These are phyloP conservation scores for Dichotomocladium elegans DNA, from an alignment of 371 early-diverging fungal genomes.

Conservation along the genomic window DNA sequence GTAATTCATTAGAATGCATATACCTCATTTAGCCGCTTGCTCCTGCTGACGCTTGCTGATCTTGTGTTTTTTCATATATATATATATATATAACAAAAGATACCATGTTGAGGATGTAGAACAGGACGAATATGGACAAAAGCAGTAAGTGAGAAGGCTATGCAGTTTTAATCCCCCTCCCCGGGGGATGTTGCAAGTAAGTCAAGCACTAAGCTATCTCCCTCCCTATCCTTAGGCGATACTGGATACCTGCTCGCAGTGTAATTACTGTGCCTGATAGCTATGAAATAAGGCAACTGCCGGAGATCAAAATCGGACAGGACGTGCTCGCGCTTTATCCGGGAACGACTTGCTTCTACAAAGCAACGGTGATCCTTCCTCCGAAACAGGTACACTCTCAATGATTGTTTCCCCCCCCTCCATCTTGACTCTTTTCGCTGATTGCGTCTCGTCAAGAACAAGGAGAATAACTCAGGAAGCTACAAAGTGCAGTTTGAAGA, in stretches of 20 bases:
- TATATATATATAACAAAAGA: constrained; percentile 27
- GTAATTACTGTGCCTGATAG: constrained; percentile 60
- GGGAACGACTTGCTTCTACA: constrained; percentile 83
- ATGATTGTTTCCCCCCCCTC: too few species aligned
- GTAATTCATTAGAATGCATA: constrained; percentile 40
- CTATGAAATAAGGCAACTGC: constrained; percentile 29
- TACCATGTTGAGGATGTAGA: constrained; percentile 76
- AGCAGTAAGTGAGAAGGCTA: constrained; percentile 44
- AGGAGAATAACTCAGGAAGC: constrained; percentile 24
- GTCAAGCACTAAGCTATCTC: not conserved
- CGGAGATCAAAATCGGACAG: constrained; percentile 61
- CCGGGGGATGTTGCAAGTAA: not conserved
- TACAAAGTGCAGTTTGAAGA: constrained; percentile 69
- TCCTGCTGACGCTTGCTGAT: not conserved
- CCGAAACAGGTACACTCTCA: constrained; percentile 58
- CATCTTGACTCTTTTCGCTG: not conserved
- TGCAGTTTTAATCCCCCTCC: not conserved
- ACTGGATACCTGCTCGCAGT: constrained; percentile 54
- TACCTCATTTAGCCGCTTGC: too few species aligned
- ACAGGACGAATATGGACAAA: constrained; percentile 60
- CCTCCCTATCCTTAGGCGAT: constrained; percentile 42
- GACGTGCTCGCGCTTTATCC: constrained; percentile 84
- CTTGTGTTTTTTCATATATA: not conserved
- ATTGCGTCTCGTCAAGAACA: constrained; percentile 23
- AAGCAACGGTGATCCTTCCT: constrained; percentile 65